These are phyloP conservation scores for Coprinopsis sp. DNA, from an alignment of 768 basidiomycete species.

Conservation along the genomic window DNA sequence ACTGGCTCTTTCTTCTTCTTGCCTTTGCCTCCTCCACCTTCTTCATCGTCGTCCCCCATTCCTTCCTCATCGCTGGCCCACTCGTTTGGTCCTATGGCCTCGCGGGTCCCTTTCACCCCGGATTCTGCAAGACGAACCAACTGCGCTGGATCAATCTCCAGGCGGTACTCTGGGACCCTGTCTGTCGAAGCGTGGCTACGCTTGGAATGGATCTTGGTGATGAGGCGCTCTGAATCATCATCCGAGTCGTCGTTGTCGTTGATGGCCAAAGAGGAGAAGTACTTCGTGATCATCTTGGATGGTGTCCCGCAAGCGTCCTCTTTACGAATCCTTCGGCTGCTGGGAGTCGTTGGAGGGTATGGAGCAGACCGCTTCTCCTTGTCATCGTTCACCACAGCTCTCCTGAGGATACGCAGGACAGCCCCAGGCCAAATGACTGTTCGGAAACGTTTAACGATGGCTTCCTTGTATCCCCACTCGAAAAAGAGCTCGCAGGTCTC, in stretches of 20 bases:
- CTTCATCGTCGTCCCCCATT: slow-evolving; percentile 49
- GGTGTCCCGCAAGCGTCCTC: slow-evolving; percentile 38
- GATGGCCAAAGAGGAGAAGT: slow-evolving; percentile 45
- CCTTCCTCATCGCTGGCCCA: slow-evolving; percentile 42
- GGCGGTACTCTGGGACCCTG: slow-evolving; percentile 68
- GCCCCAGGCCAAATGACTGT: slow-evolving; percentile 78
- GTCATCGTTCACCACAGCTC: slow-evolving; percentile 51
- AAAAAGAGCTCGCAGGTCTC: slow-evolving; percentile 82
- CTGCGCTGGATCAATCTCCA: slow-evolving; percentile 66
- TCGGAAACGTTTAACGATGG: slow-evolving; percentile 80
- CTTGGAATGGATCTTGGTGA: slow-evolving; percentile 61
- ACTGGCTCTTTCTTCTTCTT: slow-evolving; percentile 34
- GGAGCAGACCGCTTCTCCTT: slow-evolving; percentile 8
- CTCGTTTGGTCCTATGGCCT: slow-evolving; percentile 43
- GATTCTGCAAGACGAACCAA: slow-evolving; percentile 62
- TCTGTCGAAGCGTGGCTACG: slow-evolving; percentile 72
- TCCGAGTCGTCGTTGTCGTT: slow-evolving; percentile 33
- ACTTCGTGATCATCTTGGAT: slow-evolving; percentile 50
- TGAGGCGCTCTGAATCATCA: slow-evolving; percentile 37
- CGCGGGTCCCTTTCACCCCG: slow-evolving; percentile 60
- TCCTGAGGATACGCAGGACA: slow-evolving; percentile 66
- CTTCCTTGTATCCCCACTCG: slow-evolving; percentile 85
- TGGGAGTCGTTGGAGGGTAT: slow-evolving; percentile 32
- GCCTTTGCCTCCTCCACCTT: slow-evolving; percentile 33
- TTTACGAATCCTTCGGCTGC: slow-evolving; percentile 22